Conservation (phyloP, 345 rosid genomes). For the Conringia planisiliqua region DNA sequence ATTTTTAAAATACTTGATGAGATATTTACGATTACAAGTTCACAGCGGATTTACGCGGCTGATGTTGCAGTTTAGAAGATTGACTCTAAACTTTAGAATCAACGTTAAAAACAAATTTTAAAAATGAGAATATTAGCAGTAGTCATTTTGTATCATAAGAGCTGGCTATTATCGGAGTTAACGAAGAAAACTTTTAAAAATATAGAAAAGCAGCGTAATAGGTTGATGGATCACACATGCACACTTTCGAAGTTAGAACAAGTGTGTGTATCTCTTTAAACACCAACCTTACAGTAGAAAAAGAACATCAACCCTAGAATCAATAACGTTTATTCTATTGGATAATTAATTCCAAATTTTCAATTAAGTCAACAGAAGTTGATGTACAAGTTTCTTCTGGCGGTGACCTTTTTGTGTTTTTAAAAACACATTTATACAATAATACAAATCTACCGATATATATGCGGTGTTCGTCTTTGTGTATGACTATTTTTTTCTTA, state of each 20-base stretch:
- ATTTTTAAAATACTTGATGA: neutral
- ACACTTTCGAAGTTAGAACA: neutral
- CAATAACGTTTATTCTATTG: neutral
- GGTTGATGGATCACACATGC: neutral
- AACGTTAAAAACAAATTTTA: neutral
- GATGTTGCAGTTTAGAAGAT: conserved; percentile 7
- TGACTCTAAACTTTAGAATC: conserved; percentile 3
- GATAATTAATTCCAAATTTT: conserved; percentile 7
- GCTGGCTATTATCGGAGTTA: conserved; percentile 6
- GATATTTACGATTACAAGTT: neutral
- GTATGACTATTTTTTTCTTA: neutral
- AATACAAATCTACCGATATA: neutral
- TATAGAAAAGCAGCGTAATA: neutral
- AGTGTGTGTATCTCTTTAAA: neutral
- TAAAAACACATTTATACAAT: neutral
- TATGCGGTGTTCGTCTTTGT: conserved; percentile 4
- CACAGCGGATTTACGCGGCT: neutral
- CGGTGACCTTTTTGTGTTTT: neutral
- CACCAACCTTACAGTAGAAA: neutral
- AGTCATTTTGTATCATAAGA: neutral
- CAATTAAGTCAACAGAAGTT: conserved; percentile 21
- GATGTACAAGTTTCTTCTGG: conserved; percentile 20
- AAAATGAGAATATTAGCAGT: neutral
- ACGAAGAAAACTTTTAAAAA: neutral
- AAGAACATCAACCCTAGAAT: neutral